Base-by-base conservation (phyloP, 805 yeast genomes). In the Monosporozyma solicola region DNA sequence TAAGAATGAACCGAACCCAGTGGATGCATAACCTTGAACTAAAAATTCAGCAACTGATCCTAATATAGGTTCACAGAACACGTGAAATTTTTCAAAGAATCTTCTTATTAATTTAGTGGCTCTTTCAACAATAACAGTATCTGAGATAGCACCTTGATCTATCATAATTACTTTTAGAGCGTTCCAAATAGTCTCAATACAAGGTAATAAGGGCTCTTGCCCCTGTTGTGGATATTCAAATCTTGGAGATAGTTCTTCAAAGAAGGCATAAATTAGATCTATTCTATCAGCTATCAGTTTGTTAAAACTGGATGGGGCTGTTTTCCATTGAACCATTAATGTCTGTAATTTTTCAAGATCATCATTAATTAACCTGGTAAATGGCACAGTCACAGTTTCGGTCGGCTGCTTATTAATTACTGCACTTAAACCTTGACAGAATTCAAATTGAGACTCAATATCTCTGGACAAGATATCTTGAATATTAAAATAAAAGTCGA, bases 341-440 rank as follows among this genome's bases (percentile, higher is more conserved):
- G 55, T 61, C 52, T 57, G 54, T 10, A 64, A 52, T 32, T 55
- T 60, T 32, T 69, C 60, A 37, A 83, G 67, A 52, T 72, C 75
- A 24, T 74, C 76, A 45, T 85, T 65, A 6, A 87, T 77, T 10
- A 95, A 87, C 46, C 75, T 75, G 67, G 87, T 75, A 62, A 91
- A 87, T 72, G 82, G 76, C 51, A 76, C 74, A 3, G 84, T 71
- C 1, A 85, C 70, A 53, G 76, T 76, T 13, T 76, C 80, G 25
- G 72, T 72, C 6, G 80, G 76, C 55, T 82, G 83, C 50, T 83
- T 80, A 49, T 77, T 76, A 49, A 94, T 75, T 45, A 94, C 85
- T 57, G 89, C 87, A 5, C 95, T 91, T 55, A 94, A 76, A 39
- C 98, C 99, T 66, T 91, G 95, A 16, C 91, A 82, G 49, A 91